Conservation (phyloP, 805 yeast species). For the Cyberlindnera suaveolens region DNA sequence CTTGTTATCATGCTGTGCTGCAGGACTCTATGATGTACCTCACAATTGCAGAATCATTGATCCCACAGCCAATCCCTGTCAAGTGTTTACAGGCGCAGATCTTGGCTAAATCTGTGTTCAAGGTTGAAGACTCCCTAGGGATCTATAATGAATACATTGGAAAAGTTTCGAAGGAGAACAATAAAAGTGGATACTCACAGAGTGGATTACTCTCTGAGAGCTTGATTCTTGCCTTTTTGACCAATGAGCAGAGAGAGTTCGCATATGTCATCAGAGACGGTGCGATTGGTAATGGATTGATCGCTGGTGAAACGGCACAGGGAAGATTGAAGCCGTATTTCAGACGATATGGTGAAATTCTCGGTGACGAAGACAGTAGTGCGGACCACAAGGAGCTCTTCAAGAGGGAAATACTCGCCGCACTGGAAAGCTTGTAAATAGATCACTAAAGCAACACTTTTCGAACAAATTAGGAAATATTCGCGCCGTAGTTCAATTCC, state of each 20-base stretch:
- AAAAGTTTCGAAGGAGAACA: slow-evolving; percentile 29
- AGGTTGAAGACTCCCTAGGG: slow-evolving; percentile 33
- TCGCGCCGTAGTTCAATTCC: not conserved
- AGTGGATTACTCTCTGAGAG: slow-evolving; percentile 42
- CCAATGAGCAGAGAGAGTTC: slow-evolving; percentile 45
- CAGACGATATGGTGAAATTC: slow-evolving; percentile 46
- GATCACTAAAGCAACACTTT: no score
- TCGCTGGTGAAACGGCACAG: slow-evolving; percentile 36
- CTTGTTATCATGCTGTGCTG: slow-evolving; percentile 34
- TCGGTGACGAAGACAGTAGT: slow-evolving; percentile 33
- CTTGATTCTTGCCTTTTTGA: slow-evolving; percentile 36
- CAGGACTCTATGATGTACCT: slow-evolving; percentile 25
- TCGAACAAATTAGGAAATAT: not conserved
- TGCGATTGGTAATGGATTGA: slow-evolving; percentile 31
- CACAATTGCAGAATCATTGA: slow-evolving; percentile 33
- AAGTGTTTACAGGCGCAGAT: slow-evolving; percentile 35
- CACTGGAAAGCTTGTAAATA: slow-evolving; percentile 10
- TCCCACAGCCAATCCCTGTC: slow-evolving; percentile 21
- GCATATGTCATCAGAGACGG: slow-evolving; percentile 46
- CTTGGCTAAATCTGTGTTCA: slow-evolving; percentile 34
- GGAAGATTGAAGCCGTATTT: slow-evolving; percentile 36
- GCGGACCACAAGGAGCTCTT: slow-evolving; percentile 9
- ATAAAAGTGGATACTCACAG: slow-evolving; percentile 31
- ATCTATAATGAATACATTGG: slow-evolving; percentile 41
- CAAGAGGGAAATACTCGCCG: slow-evolving; percentile 12